phyloP scores from a whole-genome alignment of 2,329 filamentous ascomycete species.

The Penicillium sp. region DNA sequence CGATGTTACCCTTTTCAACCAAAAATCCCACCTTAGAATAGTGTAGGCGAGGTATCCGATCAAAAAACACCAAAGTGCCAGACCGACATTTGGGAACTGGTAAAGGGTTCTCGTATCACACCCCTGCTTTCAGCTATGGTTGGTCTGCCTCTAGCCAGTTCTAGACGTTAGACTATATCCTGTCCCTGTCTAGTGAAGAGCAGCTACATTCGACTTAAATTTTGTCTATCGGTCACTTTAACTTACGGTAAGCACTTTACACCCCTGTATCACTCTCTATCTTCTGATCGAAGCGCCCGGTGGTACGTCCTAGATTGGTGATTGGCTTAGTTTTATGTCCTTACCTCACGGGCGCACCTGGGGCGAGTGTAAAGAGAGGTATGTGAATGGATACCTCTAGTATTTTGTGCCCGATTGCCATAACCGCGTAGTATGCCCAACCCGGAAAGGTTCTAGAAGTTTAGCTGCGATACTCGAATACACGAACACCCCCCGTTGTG shows the following conservation, averaged over 20 bases:
- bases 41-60: background rate
- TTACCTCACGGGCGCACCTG: background rate
- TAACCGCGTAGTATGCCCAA: background rate
- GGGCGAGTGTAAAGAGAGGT: background rate
- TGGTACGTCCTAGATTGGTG: background rate
- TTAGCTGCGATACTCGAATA: background rate
- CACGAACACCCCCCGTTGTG: background rate
- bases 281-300: background rate
- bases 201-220: background rate
- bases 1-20: background rate
- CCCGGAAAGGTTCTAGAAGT: background rate
- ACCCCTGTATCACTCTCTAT: background rate
- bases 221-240: background rate
- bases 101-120: background rate
- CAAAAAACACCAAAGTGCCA: too few relatives aligned
- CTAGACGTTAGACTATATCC: background rate
- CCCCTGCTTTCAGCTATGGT: background rate
- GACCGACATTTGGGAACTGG: background rate
- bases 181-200: too few relatives aligned
- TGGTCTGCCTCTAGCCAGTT: background rate
- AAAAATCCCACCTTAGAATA: background rate
- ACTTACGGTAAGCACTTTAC: background rate
- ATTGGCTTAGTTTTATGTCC: background rate
- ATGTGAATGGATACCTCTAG: background rate
- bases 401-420: background rate